Evolutionary conservation across 305 asterid genomes (phyloP).

Genomic region (Fraxinus nigra): DNA sequence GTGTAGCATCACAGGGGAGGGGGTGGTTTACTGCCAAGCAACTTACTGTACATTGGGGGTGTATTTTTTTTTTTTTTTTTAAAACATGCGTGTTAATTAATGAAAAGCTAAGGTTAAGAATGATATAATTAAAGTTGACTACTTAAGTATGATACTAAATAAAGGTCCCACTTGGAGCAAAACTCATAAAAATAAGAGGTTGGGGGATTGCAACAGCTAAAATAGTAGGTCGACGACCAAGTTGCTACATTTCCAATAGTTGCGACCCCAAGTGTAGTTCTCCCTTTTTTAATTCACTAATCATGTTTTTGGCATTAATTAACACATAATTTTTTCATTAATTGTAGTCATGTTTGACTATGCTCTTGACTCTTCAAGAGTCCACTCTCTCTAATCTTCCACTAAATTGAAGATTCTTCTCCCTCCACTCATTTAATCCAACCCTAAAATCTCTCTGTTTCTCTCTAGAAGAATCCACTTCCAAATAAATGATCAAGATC

Average conservation of each 20-base stretch:
- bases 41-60: too few relatives aligned
- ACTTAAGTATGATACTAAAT: too few relatives aligned
- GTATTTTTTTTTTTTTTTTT: too few relatives aligned
- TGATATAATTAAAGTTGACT: too few relatives aligned
- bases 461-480: conserved; percentile 23
- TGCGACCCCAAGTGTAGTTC: not conserved
- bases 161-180: too few relatives aligned
- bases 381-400: conserved; percentile 33
- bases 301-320: not conserved
- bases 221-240: not conserved
- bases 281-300: not conserved
- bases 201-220: not conserved
- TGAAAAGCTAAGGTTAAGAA: too few relatives aligned
- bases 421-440: conserved; percentile 22
- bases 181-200: not conserved
- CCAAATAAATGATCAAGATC: conserved; percentile 18
- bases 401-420: conserved; percentile 7
- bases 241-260: not conserved
- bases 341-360: conserved; percentile 23
- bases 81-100: too few relatives aligned
- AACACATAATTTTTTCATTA: conserved; percentile 9
- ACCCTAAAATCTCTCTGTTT: conserved; percentile 22
- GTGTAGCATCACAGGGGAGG: too few relatives aligned
- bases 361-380: conserved; percentile 11
- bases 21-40: too few relatives aligned